Evolutionary conservation across 208 protist species (phyloP).

Genomic region (Porcisia hertigi): DNA sequence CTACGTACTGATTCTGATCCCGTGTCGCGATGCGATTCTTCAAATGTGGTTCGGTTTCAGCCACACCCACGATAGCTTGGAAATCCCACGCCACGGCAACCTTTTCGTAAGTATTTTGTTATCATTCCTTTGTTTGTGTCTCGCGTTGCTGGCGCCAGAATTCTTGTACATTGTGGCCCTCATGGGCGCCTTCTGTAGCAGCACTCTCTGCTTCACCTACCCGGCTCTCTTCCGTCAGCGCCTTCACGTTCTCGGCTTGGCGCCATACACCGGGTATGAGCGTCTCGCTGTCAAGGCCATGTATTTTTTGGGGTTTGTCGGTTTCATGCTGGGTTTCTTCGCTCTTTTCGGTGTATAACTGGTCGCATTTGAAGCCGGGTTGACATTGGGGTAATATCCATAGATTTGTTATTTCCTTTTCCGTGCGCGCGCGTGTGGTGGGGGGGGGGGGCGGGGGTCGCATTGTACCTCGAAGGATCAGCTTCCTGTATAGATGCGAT

Average conservation of each 20-base stretch:
- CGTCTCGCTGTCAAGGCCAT: slow-evolving; percentile 39
- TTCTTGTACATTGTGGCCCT: slow-evolving; percentile 70
- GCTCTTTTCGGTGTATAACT: slow-evolving; percentile 13
- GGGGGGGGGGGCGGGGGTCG: too few species aligned
- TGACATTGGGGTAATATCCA: too few species aligned
- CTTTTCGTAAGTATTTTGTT: slow-evolving; percentile 41
- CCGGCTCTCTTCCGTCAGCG: slow-evolving; percentile 61
- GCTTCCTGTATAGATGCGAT: too few species aligned
- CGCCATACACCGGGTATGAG: slow-evolving; percentile 35
- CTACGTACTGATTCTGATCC: slow-evolving; percentile 71
- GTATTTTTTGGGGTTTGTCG: slow-evolving; percentile 49
- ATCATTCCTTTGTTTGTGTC: slow-evolving; percentile 43
- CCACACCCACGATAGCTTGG: slow-evolving; percentile 32
- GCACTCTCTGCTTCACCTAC: slow-evolving; percentile 72
- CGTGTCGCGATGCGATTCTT: slow-evolving; percentile 62
- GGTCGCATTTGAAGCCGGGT: too few species aligned
- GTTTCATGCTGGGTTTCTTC: slow-evolving; percentile 45
- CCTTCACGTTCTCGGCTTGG: slow-evolving; percentile 51
- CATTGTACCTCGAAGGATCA: too few species aligned
- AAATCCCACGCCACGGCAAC: slow-evolving; percentile 43
- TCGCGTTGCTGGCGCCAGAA: slow-evolving; percentile 51
- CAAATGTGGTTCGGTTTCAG: slow-evolving; percentile 63
- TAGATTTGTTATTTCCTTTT: too few species aligned
- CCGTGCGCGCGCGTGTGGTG: too few species aligned
- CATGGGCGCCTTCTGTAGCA: slow-evolving; percentile 71